phyloP scores from a whole-genome alignment of 345 rosid species.

The Excoecaria agallocha region DNA sequence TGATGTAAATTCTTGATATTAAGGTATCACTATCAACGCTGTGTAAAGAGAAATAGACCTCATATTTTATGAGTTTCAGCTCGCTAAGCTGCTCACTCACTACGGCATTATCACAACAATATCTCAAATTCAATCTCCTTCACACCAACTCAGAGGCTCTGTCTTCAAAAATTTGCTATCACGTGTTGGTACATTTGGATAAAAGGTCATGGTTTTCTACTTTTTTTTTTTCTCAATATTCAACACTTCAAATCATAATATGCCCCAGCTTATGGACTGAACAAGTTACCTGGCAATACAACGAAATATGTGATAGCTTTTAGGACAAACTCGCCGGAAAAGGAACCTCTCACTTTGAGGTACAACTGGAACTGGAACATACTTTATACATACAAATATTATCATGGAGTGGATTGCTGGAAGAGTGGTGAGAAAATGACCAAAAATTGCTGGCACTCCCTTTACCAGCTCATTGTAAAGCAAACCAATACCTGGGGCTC shows the following conservation, averaged over 20 bases:
- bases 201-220: background rate
- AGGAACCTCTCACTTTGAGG: constrained; percentile 97
- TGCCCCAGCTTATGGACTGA: constrained; percentile 2
- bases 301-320: constrained; percentile 90
- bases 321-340: constrained; percentile 87
- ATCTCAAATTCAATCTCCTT: background rate
- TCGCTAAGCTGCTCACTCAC: background rate
- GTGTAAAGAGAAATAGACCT: background rate
- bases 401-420: constrained; percentile 98
- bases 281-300: constrained; percentile 84
- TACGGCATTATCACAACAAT: too few relatives aligned
- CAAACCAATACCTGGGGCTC: constrained; percentile 99
- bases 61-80: background rate
- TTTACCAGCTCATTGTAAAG: constrained; percentile 88
- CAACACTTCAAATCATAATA: background rate
- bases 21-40: background rate
- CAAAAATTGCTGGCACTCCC: constrained; percentile 94
- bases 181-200: background rate
- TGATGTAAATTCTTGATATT: background rate
- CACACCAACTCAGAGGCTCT: background rate
- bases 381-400: constrained; percentile 90
- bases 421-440: constrained; percentile 95
- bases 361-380: constrained; percentile 92
- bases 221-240: background rate
- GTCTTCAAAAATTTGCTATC: background rate